A percentile compares a stretch with the other conserved stretches of the same genome.
These are phyloP conservation scores for Jatropha podagrica DNA, from an alignment of 441 rosid genomes.

Conservation along the genomic window DNA sequence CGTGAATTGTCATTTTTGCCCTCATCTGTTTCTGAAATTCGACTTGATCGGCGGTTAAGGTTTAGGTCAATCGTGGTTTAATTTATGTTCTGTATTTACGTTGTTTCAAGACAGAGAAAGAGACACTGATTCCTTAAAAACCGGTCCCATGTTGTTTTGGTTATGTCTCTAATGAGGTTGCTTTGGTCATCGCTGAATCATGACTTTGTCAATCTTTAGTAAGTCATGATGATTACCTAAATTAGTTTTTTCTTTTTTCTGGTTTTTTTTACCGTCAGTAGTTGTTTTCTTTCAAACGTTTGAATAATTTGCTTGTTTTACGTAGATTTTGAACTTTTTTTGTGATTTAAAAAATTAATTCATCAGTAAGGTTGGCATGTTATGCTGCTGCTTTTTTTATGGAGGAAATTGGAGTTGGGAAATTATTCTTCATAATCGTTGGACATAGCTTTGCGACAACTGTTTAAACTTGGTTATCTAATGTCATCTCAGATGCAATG, in stretches of 20 bases:
- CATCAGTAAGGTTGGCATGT: neutral
- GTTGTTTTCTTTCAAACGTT: neutral
- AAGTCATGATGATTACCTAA: neutral
- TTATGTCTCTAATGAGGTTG: neutral
- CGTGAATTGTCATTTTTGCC: constrained; percentile 27
- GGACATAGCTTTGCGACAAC: neutral
- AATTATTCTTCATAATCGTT: neutral
- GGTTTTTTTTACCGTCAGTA: neutral
- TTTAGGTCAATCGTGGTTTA: neutral
- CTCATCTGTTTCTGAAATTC: neutral
- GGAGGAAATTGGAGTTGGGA: constrained; percentile 4
- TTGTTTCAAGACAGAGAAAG: neutral
- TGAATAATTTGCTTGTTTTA: constrained; percentile 1
- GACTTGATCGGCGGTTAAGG: neutral
- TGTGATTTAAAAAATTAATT: neutral
- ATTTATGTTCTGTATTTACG: neutral
- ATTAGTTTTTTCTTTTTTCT: neutral
- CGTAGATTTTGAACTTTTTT: neutral
- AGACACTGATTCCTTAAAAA: neutral
- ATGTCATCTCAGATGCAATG: constrained; percentile 66
- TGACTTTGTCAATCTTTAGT: neutral
- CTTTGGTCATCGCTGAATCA: constrained; percentile 22
- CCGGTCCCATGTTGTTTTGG: neutral
- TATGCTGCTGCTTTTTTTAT: neutral
- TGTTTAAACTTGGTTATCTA: constrained; percentile 12